Conservation (phyloP, 805 yeast species). For the Yamadazyma akitaensis region DNA sequence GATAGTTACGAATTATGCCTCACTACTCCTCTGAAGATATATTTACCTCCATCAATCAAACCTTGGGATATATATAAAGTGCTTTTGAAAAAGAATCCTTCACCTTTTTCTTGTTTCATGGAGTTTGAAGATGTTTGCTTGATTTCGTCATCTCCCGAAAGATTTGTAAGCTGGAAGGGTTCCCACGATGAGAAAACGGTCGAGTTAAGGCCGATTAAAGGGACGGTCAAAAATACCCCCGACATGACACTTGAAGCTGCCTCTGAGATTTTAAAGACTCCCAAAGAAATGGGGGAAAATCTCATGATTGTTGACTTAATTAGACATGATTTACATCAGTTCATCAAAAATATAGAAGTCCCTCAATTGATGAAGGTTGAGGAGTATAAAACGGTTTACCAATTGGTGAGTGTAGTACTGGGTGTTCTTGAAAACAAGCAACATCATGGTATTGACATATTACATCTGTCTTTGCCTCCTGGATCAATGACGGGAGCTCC, state of each 20-base stretch:
- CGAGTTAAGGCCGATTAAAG: conserved; percentile 93
- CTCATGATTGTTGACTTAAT: conserved; percentile 95
- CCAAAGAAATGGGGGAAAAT: conserved; percentile 94
- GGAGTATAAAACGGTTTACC: conserved; percentile 87
- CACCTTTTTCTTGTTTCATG: conserved; percentile 86
- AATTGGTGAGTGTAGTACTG: conserved; percentile 82
- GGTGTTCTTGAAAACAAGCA: conserved; percentile 46
- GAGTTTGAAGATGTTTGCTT: conserved; percentile 61
- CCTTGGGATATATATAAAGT: conserved; percentile 83
- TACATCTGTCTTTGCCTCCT: conserved; percentile 83
- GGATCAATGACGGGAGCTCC: conserved; percentile 99
- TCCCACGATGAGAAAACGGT: conserved; percentile 40
- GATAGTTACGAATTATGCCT: conserved; percentile 93
- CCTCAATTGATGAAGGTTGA: conserved; percentile 85
- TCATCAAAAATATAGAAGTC: conserved; percentile 64
- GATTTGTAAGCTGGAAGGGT: conserved; percentile 78
- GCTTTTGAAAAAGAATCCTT: conserved; percentile 72
- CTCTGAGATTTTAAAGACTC: conserved; percentile 61
- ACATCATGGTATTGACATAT: conserved; percentile 73
- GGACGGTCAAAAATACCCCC: conserved; percentile 75
- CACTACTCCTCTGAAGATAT: conserved; percentile 68
- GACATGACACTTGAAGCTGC: conserved; percentile 59
- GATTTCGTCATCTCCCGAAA: conserved; percentile 90
- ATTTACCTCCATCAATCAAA: conserved; percentile 44
- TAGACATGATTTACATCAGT: conserved; percentile 79